Conservation (phyloP, 352 stramenopile species). For the Discostella stelligera region DNA sequence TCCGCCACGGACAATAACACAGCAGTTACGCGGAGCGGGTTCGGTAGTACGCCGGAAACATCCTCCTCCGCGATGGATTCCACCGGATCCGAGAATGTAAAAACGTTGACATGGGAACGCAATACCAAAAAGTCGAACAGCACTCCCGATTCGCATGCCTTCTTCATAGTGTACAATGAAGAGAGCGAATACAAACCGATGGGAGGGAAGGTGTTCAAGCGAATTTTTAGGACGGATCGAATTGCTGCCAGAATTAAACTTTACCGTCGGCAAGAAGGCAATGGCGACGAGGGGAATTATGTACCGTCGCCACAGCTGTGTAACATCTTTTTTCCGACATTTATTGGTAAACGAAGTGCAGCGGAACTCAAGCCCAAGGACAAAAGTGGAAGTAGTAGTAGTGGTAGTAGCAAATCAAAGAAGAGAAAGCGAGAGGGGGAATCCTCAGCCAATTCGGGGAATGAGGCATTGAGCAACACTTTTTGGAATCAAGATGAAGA, state of each 20-base stretch:
- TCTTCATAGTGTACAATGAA: slow-evolving; percentile 56
- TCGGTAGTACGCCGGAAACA: slow-evolving; percentile 12
- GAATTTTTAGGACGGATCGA: slow-evolving; percentile 47
- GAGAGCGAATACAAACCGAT: slow-evolving; percentile 29
- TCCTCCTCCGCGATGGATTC: not conserved
- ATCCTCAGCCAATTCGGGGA: slow-evolving; percentile 20
- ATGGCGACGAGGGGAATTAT: slow-evolving; percentile 32
- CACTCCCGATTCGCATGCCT: slow-evolving; percentile 62
- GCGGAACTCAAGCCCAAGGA: slow-evolving; percentile 26
- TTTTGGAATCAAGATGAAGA: slow-evolving; percentile 7
- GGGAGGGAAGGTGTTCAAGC: slow-evolving; percentile 34
- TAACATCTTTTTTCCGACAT: slow-evolving; percentile 66
- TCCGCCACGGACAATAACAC: slow-evolving; percentile 4
- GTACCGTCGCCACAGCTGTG: slow-evolving; percentile 52
- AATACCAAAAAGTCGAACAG: slow-evolving; percentile 3
- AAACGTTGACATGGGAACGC: slow-evolving; percentile 53
- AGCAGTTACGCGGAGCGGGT: slow-evolving; percentile 23
- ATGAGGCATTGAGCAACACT: slow-evolving; percentile 30
- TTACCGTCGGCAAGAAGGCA: slow-evolving; percentile 32
- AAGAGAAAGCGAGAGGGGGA: slow-evolving; percentile 38
- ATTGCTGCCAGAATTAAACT: slow-evolving; percentile 58
- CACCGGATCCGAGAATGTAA: not conserved
- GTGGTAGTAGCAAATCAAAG: slow-evolving; percentile 26
- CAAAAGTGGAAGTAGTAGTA: slow-evolving; percentile 14
- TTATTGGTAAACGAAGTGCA: slow-evolving; percentile 36